A percentile compares a stretch with the other conserved stretches of the same genome.
These are phyloP conservation scores for Lipomyces yamanashiensis DNA, from an alignment of 805 yeast genomes.

Conservation along the genomic window DNA sequence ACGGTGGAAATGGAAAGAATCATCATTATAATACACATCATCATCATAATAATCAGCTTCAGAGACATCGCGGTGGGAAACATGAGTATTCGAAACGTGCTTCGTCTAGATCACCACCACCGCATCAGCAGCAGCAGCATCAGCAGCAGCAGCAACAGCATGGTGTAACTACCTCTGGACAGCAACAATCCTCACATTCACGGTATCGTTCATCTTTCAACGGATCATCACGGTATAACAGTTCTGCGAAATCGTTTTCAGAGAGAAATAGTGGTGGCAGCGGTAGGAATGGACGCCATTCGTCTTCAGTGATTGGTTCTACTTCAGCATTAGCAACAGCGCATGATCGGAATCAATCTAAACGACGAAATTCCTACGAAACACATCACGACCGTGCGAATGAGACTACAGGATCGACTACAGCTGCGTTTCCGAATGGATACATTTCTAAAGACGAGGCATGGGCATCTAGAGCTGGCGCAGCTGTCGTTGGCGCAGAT, in stretches of 20 bases:
- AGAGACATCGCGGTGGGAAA: background rate
- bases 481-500: background rate
- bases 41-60: too few species aligned
- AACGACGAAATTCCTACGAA: background rate
- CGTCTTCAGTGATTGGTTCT: background rate
- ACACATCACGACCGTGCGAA: background rate
- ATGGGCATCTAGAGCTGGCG: constrained; percentile 27
- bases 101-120: constrained; percentile 3
- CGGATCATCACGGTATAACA: background rate
- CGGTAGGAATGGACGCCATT: background rate
- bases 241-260: background rate
- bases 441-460: constrained; percentile 25
- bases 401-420: background rate
- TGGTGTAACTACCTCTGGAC: background rate
- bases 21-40: too few species aligned
- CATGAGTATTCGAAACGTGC: constrained; percentile 5
- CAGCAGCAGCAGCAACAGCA: too few species aligned
- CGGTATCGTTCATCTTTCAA: background rate
- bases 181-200: background rate
- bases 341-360: background rate
- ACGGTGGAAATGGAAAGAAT: too few species aligned
- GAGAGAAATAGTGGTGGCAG: background rate
- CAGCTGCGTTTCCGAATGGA: constrained; percentile 8
- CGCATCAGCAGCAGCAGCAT: background rate
- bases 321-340: background rate